Evolutionary conservation across 306 rosid genomes (phyloP).

Genomic region (Acmispon strigosus): DNA sequence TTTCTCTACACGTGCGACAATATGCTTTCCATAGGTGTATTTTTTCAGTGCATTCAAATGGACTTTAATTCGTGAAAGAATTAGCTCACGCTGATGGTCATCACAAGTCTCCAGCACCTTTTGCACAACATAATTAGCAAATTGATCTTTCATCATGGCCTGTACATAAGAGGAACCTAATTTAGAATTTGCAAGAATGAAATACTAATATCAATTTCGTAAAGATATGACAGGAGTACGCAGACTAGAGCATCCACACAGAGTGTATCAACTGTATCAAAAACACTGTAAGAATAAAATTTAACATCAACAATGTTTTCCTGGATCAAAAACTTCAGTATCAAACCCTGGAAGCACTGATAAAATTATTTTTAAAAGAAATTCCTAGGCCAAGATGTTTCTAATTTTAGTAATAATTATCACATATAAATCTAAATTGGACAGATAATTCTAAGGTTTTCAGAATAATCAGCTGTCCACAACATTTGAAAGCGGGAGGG

Average conservation of each 20-base stretch:
- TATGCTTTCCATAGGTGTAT: constrained; percentile 94
- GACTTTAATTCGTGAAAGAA: constrained; percentile 87
- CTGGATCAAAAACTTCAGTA: neutral
- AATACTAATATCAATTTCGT: neutral
- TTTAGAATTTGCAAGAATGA: neutral
- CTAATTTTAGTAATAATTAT: no score
- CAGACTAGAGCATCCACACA: neutral
- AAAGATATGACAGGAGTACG: neutral
- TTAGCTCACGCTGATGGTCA: constrained; percentile 91
- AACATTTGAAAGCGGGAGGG: no score
- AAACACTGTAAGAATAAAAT: neutral
- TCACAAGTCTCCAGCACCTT: constrained; percentile 96
- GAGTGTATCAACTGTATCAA: neutral
- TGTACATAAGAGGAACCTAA: neutral
- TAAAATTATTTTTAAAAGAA: neutral
- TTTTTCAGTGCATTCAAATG: constrained; percentile 94
- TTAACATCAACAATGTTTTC: neutral
- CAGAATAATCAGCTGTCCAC: neutral
- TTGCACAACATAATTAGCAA: constrained; percentile 93
- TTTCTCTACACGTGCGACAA: constrained; percentile 94
- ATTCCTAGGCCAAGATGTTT: neutral
- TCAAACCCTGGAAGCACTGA: neutral
- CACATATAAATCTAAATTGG: neutral
- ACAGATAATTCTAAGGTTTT: neutral
- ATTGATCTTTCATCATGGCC: constrained; percentile 97